phyloP scores from a whole-genome alignment of 1,139 yeast genomes.

The Kodamaea sp. region DNA sequence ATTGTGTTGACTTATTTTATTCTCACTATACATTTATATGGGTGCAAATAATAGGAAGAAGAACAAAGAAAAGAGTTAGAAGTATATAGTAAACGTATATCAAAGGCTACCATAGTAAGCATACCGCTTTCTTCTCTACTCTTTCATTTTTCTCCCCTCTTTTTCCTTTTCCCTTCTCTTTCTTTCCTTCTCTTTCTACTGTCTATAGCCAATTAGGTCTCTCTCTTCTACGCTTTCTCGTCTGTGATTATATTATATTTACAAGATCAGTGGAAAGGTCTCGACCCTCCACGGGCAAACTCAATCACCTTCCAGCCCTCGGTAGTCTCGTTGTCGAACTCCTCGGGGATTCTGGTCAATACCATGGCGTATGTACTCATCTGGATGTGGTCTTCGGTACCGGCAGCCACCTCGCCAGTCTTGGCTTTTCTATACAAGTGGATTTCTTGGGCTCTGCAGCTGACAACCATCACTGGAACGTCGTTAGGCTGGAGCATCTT shows the following conservation, averaged over 20 bases:
- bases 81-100: no score
- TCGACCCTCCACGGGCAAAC: conserved; percentile 91
- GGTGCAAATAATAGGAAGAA: no score
- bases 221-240: no score
- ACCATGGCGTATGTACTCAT: conserved; percentile 96
- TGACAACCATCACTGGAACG: conserved; percentile 88
- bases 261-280: conserved; percentile 87
- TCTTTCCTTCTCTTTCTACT: no score
- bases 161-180: neutral
- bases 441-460: conserved; percentile 96
- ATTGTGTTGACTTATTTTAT: no score
- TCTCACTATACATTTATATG: no score
- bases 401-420: conserved; percentile 95
- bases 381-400: conserved; percentile 90
- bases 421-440: conserved; percentile 85
- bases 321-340: conserved; percentile 84
- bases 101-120: no score
- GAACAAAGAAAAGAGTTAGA: no score
- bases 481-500: conserved; percentile 90
- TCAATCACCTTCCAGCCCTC: conserved; percentile 98
- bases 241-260: no score
- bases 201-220: no score
- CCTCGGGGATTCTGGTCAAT: conserved; percentile 88
- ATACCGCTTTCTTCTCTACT: no score
- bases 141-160: neutral